Percentiles rank a stretch among this genome's conserved stretches.
Evolutionary conservation across 148 eudicot species (phyloP).

Genomic region (Agrostemma githago): DNA sequence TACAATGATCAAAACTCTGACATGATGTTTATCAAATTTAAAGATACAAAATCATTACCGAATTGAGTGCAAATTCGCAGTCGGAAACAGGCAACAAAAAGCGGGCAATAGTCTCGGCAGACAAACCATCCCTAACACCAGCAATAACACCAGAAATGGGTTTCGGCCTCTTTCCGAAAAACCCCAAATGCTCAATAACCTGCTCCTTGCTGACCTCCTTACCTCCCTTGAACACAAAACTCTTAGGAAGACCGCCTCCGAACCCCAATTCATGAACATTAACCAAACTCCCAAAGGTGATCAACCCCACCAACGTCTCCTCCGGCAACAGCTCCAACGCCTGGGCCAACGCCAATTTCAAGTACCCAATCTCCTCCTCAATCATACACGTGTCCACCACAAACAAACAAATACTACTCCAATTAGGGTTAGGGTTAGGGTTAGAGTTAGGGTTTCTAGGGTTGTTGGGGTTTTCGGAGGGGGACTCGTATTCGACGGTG

Average conservation of each 20-base stretch:
- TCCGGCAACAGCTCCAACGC: conserved; percentile 77
- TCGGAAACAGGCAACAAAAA: conserved; percentile 87
- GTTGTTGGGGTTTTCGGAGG: conserved; percentile 2
- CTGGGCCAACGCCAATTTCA: conserved; percentile 53
- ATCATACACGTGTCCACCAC: conserved; percentile 81
- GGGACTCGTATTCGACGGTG: conserved; percentile 63
- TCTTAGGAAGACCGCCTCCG: conserved; percentile 66
- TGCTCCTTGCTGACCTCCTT: conserved; percentile 81
- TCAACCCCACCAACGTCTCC: conserved; percentile 66
- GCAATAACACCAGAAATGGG: conserved; percentile 72
- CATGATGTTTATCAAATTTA: neutral
- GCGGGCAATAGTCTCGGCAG: conserved; percentile 63
- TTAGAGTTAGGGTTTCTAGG: neutral
- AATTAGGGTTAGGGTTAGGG: conserved; percentile 16
- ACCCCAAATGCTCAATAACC: conserved; percentile 78
- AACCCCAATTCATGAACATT: conserved; percentile 84
- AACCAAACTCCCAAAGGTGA: conserved; percentile 77
- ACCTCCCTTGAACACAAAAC: conserved; percentile 77
- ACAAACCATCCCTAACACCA: conserved; percentile 80
- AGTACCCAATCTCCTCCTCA: conserved; percentile 77
- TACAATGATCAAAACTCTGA: neutral
- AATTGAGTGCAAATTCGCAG: conserved; percentile 72
- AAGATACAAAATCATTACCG: conserved; percentile 43
- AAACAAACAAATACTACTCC: conserved; percentile 46
- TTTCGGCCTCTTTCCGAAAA: conserved; percentile 56